Evolutionary conservation across 176 grass and related monocot genomes (phyloP).

Genomic region (Avena atlantica): DNA sequence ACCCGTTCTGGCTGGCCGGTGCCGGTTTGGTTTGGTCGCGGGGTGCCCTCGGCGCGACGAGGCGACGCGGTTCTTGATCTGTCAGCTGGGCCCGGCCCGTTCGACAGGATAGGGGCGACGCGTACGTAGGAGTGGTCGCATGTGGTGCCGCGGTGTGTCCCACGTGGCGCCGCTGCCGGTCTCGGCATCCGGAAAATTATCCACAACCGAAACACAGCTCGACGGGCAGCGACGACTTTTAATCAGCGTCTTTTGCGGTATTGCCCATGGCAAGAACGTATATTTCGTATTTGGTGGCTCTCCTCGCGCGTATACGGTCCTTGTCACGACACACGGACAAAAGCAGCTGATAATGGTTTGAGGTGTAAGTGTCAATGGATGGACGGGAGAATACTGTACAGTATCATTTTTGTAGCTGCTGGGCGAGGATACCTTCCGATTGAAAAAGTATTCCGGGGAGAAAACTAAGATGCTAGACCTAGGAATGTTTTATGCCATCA

Average conservation of each 20-base stretch:
- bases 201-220: background rate
- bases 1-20: background rate
- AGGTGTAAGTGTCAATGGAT: no score
- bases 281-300: background rate
- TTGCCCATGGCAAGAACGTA: background rate
- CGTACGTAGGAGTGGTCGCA: background rate
- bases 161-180: conserved; percentile 11
- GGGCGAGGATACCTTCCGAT: no score
- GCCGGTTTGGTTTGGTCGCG: background rate
- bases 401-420: no score
- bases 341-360: no score
- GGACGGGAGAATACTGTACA: no score
- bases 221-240: background rate
- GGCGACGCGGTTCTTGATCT: background rate
- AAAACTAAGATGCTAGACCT: background rate
- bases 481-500: no score
- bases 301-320: background rate
- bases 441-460: background rate
- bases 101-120: conserved; percentile 13
- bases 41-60: conserved; percentile 38
- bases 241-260: background rate
- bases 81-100: conserved; percentile 17
- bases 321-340: background rate
- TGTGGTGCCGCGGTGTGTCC: background rate
- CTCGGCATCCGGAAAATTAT: conserved; percentile 27